phyloP scores from a whole-genome alignment of 768 basidiomycete species.

The Amanita rimosa region DNA sequence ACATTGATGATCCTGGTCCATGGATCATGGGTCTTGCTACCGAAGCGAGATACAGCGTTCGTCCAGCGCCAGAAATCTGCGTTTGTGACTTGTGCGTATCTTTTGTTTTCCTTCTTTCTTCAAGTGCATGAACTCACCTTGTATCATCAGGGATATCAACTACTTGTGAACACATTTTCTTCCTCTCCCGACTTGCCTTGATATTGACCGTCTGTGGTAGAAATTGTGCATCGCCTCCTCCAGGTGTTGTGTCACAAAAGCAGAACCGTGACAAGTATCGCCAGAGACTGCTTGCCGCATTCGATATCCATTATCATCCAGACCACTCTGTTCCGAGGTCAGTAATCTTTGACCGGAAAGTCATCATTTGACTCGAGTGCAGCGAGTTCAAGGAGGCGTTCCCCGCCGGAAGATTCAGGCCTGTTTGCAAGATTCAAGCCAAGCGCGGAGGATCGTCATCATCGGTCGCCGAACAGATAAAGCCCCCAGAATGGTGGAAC shows the following conservation, averaged over 20 bases:
- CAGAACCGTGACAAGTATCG: constrained; percentile 76
- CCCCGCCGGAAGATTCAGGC: constrained; percentile 84
- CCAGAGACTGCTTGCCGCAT: constrained; percentile 61
- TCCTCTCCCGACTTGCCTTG: not conserved
- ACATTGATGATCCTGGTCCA: constrained; percentile 93
- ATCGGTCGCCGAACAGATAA: constrained; percentile 82
- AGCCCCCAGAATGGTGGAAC: constrained; percentile 91
- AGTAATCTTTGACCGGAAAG: constrained; percentile 5
- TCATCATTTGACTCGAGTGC: constrained; percentile 8
- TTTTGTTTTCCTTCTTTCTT: not conserved
- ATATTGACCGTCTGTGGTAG: constrained; percentile 21
- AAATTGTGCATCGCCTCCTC: constrained; percentile 72
- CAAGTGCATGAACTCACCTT: not conserved
- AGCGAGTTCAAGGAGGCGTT: constrained; percentile 95
- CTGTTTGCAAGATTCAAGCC: constrained; percentile 83
- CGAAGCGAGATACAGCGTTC: constrained; percentile 70
- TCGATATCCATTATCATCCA: constrained; percentile 83
- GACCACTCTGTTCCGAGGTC: constrained; percentile 75
- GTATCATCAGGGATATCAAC: constrained; percentile 54
- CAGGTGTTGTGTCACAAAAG: constrained; percentile 62
- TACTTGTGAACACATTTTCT: constrained; percentile 42
- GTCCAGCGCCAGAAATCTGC: constrained; percentile 72
- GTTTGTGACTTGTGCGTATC: constrained; percentile 70
- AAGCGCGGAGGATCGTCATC: constrained; percentile 71
- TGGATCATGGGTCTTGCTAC: constrained; percentile 91